Percentiles rank a stretch among this genome's conserved stretches.
These are phyloP conservation scores for Microbotryomycetes sp. DNA, from an alignment of 1,284 basidiomycete species.

Conservation along the genomic window DNA sequence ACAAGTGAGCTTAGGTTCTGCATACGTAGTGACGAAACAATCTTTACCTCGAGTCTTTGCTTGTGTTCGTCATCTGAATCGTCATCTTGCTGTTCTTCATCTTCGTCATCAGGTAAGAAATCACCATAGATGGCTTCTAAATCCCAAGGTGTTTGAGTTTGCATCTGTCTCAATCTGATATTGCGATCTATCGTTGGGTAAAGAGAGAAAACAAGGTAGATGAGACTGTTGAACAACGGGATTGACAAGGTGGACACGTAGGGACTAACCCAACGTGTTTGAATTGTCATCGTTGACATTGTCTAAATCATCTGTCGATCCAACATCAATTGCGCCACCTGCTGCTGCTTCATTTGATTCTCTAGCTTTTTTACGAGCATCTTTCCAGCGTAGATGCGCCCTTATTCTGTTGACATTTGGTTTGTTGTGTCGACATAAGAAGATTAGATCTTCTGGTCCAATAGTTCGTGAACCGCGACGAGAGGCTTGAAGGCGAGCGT, in stretches of 20 bases:
- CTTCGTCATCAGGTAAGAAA: slow-evolving; percentile 63
- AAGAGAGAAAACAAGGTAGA: slow-evolving; percentile 19
- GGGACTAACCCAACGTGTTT: too few species aligned
- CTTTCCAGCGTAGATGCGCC: slow-evolving; percentile 97
- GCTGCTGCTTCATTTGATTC: slow-evolving; percentile 63
- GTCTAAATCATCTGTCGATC: too few species aligned
- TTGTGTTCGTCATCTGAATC: slow-evolving; percentile 92
- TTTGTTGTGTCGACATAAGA: slow-evolving; percentile 88
- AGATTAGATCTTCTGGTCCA: slow-evolving; percentile 90
- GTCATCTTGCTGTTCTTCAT: slow-evolving; percentile 69
- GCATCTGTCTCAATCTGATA: slow-evolving; percentile 82
- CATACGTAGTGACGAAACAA: neutral
- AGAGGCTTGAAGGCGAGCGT: slow-evolving; percentile 75
- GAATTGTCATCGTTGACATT: too few species aligned
- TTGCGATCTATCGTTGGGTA: slow-evolving; percentile 45
- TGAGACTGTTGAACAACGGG: slow-evolving; percentile 25
- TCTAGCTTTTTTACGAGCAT: slow-evolving; percentile 91
- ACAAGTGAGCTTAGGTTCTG: neutral
- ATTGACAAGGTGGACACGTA: slow-evolving; percentile 27
- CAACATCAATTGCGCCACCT: too few species aligned
- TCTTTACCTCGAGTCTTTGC: slow-evolving; percentile 63
- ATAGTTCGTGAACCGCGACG: slow-evolving; percentile 77
- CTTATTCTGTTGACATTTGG: slow-evolving; percentile 88
- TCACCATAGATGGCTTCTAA: slow-evolving; percentile 85
- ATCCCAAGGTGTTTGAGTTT: slow-evolving; percentile 95